Conservation (phyloP, 768 basidiomycete species). For the Paxillus involutus region DNA sequence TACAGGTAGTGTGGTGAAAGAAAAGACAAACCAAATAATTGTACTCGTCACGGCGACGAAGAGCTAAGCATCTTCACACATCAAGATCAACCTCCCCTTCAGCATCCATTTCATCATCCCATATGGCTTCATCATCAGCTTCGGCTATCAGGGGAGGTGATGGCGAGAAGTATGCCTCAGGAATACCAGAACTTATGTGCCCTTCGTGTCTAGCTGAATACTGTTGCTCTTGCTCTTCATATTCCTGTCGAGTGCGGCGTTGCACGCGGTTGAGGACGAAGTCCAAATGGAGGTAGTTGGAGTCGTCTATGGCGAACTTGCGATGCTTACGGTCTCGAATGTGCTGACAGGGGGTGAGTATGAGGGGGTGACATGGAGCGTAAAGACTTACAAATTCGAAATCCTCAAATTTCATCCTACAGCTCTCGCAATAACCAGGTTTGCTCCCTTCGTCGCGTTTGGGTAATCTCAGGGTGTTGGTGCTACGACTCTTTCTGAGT, state of each 20-base stretch:
- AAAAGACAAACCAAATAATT: conserved; percentile 21
- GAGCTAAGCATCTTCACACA: conserved; percentile 14
- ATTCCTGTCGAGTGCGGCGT: conserved; percentile 37
- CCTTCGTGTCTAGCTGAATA: conserved; percentile 8
- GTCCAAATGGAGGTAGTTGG: conserved; percentile 82
- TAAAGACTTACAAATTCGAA: conserved; percentile 63
- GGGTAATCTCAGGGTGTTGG: conserved; percentile 71
- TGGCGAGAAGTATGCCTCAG: conserved; percentile 24
- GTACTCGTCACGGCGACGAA: conserved; percentile 11
- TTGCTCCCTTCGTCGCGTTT: conserved; percentile 85
- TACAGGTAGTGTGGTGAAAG: conserved; percentile 21
- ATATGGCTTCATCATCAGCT: conserved; percentile 19
- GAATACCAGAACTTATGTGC: conserved; percentile 16
- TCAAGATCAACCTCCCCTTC: conserved; percentile 20
- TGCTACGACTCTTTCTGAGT: conserved; percentile 77
- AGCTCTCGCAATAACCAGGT: conserved; percentile 98
- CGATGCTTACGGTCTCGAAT: conserved; percentile 69
- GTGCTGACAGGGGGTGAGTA: conserved; percentile 52
- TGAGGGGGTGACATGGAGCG: not conserved
- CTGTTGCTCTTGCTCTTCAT: conserved; percentile 26
- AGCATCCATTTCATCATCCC: conserved; percentile 19
- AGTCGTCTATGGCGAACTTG: conserved; percentile 74
- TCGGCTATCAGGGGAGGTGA: not conserved
- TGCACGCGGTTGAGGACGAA: conserved; percentile 62
- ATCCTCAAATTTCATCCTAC: conserved; percentile 85